A percentile compares a stretch with the other conserved stretches of the same genome.
Conservation (phyloP, 495 filamentous ascomycete genomes). For the Cenococcum geophilum region DNA sequence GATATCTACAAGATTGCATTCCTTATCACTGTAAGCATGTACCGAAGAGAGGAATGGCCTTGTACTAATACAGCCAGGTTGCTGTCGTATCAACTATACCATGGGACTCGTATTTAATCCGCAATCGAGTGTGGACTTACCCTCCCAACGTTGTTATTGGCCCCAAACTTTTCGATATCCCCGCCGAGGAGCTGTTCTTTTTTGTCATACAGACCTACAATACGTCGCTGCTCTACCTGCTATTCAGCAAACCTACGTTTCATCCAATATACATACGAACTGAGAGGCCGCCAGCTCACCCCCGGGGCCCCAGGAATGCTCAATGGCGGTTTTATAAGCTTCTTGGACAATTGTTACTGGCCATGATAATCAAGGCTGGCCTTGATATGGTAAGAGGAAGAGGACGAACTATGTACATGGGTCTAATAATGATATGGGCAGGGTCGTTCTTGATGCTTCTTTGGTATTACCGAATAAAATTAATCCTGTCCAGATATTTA, state of each 20-base stretch:
- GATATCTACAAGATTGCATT: slow-evolving; percentile 54
- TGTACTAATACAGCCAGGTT: slow-evolving; percentile 36
- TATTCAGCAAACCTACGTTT: slow-evolving; percentile 57
- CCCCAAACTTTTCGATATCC: slow-evolving; percentile 51
- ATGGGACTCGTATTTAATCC: slow-evolving; percentile 67
- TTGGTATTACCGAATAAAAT: slow-evolving; percentile 41
- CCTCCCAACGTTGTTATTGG: slow-evolving; percentile 54
- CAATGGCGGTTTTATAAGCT: slow-evolving; percentile 33
- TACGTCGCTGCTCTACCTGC: slow-evolving; percentile 57
- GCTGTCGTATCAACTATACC: slow-evolving; percentile 58
- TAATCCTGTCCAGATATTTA: neutral
- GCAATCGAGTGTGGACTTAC: slow-evolving; percentile 60
- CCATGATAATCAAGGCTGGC: slow-evolving; percentile 38
- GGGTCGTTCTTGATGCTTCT: slow-evolving; percentile 55
- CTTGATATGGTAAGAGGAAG: slow-evolving; percentile 39
- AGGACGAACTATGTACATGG: slow-evolving; percentile 52
- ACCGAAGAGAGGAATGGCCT: neutral
- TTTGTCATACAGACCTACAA: slow-evolving; percentile 71
- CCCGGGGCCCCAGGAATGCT: slow-evolving; percentile 16
- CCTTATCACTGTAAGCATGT: slow-evolving; percentile 43
- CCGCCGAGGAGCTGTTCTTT: slow-evolving; percentile 65
- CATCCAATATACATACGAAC: slow-evolving; percentile 48
- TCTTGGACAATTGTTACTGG: slow-evolving; percentile 43
- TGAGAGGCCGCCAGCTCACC: slow-evolving; percentile 13
- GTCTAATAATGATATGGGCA: slow-evolving; percentile 62